phyloP scores from a whole-genome alignment of 2,329 filamentous ascomycete genomes.

The Dothideomycetes sp. region DNA sequence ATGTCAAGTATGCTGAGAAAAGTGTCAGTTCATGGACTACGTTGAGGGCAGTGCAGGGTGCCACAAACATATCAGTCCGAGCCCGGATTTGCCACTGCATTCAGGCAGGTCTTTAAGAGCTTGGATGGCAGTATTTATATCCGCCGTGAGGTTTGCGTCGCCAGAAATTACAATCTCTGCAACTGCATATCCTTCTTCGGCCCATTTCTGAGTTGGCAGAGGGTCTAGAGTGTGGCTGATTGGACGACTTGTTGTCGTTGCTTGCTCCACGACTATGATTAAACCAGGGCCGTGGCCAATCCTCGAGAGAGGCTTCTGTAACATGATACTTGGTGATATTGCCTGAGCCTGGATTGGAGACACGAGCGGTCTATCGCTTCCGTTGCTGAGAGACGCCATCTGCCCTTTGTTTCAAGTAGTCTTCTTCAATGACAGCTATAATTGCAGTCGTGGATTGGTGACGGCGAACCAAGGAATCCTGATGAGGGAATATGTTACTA shows the following conservation, averaged over 20 bases:
- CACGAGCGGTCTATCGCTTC: too few species aligned
- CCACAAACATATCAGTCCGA: conserved; percentile 24
- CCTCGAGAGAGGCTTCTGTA: conserved; percentile 39
- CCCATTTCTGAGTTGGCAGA: conserved; percentile 54
- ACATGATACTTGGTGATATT: conserved; percentile 12
- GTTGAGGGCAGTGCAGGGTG: not conserved
- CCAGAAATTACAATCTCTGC: conserved; percentile 36
- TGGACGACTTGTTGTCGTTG: conserved; percentile 17
- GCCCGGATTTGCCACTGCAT: conserved; percentile 28
- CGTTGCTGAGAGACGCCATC: too few species aligned
- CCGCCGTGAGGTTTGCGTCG: conserved; percentile 9
- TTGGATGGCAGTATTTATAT: conserved; percentile 14
- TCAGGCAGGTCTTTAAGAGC: conserved; percentile 13
- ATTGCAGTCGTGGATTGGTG: too few species aligned
- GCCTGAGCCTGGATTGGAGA: too few species aligned
- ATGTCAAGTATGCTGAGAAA: conserved; percentile 14
- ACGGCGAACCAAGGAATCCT: too few species aligned
- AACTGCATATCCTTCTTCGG: conserved; percentile 57
- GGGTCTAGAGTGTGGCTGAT: conserved; percentile 37
- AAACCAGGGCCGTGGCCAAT: conserved; percentile 38
- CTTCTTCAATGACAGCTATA: too few species aligned
- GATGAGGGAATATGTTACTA: too few species aligned
- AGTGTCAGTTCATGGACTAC: conserved; percentile 7
- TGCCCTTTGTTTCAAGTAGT: too few species aligned
- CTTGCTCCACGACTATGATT: conserved; percentile 31